Base-by-base conservation (phyloP, 306 rosid species). In the Rosa lucieae region DNA sequence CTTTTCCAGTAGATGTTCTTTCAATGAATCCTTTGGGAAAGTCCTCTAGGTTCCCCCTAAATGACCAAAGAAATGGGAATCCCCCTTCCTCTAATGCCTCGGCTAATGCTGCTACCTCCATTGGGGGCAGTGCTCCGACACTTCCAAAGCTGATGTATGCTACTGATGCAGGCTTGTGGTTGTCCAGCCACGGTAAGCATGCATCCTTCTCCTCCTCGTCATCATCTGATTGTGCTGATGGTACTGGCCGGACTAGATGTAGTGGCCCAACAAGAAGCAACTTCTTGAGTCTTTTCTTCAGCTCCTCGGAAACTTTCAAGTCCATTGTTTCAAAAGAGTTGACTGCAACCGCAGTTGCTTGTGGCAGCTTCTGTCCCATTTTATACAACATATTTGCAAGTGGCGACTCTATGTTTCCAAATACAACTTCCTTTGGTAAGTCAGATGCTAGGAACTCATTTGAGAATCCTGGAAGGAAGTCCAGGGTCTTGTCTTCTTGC, bases 71-170 rank as follows among this genome's bases (percentile, higher is more conserved):
- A 32, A 29, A 62, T 13, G 68, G 68, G 40, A 62, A 62, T 42
- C 68, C 20, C 68, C 68, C 32, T 62, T 62, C 68, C 68, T 26
- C 68, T 13, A 62, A 4, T 29, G 68, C 68, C 42, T 62, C 42
- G 1, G 42, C 42, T 62, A 62, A 62, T 12, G 40, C 42, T 62
- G 6, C 42, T 11, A 62, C 68, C 68, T 62, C 42, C 15, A 0
- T 14, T 3, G 40, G 9, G 0, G 68, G 68, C 0, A 62, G 68
- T 29, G 42, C 68, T 2, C 68, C 68, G 20, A 62, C 42, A 29
- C 68, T 62, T 62, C 68, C 42, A 13, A 62, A 62, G 68, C 68
- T 62, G 68, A 62, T 26, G 68, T 62, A 62, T 62, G 68, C 68
- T 26, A 62, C 68, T 9, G 68, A 62, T 0, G 68, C 42, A 11